Conservation (phyloP, 225 moss, liverwort and hornwort species). For the Pleurozium schreberi region DNA sequence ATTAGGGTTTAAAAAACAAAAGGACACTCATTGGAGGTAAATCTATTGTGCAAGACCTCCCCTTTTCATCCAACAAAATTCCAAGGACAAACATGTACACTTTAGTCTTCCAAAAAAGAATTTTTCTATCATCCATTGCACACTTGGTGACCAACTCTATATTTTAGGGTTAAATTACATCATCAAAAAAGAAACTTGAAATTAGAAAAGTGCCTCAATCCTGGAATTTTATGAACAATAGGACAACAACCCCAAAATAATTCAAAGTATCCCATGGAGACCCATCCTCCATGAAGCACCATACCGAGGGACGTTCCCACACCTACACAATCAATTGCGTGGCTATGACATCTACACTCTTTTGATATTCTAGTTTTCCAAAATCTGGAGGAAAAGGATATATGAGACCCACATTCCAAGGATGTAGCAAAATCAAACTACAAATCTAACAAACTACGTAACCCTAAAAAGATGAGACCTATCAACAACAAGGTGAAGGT, state of each 20-base stretch:
- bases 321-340: background rate
- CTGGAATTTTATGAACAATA: background rate
- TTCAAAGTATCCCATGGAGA: background rate
- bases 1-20: background rate
- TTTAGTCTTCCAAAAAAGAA: background rate
- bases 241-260: background rate
- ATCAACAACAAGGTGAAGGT: accelerated
- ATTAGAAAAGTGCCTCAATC: background rate
- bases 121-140: accelerated
- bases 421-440: background rate
- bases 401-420: background rate
- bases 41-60: too few relatives aligned
- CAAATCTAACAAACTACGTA: background rate
- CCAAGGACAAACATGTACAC: background rate
- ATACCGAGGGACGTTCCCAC: background rate
- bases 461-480: background rate
- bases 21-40: background rate
- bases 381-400: background rate
- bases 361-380: background rate
- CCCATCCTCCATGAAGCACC: background rate
- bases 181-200: background rate
- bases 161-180: background rate
- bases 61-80: background rate
- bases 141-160: background rate
- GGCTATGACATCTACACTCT: background rate